A percentile compares a stretch with the other conserved stretches of the same genome.
Evolutionary conservation across 345 rosid species (phyloP).

Genomic region (Cardamine occulta): DNA sequence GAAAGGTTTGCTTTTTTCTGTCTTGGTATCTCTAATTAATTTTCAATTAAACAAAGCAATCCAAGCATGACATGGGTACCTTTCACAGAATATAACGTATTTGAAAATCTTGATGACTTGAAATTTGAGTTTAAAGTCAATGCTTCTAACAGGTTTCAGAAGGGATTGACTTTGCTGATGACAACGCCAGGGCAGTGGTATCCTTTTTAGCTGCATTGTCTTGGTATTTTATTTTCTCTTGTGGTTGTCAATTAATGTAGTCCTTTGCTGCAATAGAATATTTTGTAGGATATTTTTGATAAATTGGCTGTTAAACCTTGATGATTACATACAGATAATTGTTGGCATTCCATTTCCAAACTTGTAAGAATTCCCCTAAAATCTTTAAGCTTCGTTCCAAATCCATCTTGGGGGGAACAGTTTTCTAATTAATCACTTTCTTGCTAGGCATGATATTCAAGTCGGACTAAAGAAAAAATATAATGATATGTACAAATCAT

Average conservation of each 20-base stretch:
- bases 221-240: not conserved
- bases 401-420: conserved; percentile 18
- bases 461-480: conserved; percentile 84
- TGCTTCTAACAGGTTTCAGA: conserved; percentile 83
- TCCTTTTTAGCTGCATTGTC: conserved; percentile 56
- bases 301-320: conserved; percentile 52
- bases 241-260: conserved; percentile 2
- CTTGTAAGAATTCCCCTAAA: conserved; percentile 55
- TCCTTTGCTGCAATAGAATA: conserved; percentile 26
- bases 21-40: conserved; percentile 20
- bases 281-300: not conserved
- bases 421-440: conserved; percentile 27
- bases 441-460: conserved; percentile 75
- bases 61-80: too few relatives aligned
- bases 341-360: conserved; percentile 99
- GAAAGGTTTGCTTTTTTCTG: conserved; percentile 68
- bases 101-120: not conserved
- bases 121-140: conserved; percentile 14
- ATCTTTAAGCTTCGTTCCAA: conserved; percentile 4
- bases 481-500: conserved; percentile 73
- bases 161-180: conserved; percentile 96
- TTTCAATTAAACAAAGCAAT: not conserved
- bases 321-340: conserved; percentile 68
- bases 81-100: too few relatives aligned
- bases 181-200: conserved; percentile 97